phyloP scores from a whole-genome alignment of 352 stramenopile species.

The Pythium pyrilobum region DNA sequence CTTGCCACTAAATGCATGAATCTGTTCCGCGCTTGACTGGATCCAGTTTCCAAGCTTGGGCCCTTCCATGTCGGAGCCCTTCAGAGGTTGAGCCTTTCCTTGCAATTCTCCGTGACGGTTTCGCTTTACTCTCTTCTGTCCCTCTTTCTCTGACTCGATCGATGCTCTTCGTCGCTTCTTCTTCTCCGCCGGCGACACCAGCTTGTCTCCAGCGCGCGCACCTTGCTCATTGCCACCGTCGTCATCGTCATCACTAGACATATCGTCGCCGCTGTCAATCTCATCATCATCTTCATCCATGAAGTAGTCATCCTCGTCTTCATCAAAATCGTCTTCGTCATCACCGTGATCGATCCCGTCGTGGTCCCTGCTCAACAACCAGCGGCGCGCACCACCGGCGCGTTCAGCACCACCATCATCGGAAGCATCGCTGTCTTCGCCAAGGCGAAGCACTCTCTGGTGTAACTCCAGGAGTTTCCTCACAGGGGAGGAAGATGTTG shows the following conservation, averaged over 20 bases:
- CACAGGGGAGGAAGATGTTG: no score
- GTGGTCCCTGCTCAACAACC: slow-evolving; percentile 26
- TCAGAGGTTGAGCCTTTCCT: not conserved
- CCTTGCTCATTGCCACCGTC: not conserved
- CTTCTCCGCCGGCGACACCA: slow-evolving; percentile 11
- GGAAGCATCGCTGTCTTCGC: slow-evolving; percentile 48
- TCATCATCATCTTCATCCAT: slow-evolving; percentile 2
- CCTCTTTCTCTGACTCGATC: slow-evolving; percentile 27
- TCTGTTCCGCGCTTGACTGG: slow-evolving; percentile 22
- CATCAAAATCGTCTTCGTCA: slow-evolving; percentile 29
- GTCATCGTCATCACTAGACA: not conserved
- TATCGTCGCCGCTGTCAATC: no score
- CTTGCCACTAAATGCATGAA: slow-evolving; percentile 42
- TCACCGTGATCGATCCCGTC: slow-evolving; percentile 45
- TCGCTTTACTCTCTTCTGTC: not conserved
- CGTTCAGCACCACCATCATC: slow-evolving; percentile 24
- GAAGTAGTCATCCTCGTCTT: slow-evolving; percentile 22
- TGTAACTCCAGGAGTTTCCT: slow-evolving; percentile 54
- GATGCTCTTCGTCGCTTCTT: slow-evolving; percentile 31
- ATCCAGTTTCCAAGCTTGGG: not conserved
- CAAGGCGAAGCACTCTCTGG: slow-evolving; percentile 19
- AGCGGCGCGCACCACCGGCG: not conserved
- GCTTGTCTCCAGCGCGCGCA: no score
- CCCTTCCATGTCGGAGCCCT: not conserved
- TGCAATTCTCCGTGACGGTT: not conserved